A percentile compares a stretch with the other conserved stretches of the same genome.
Evolutionary conservation across 2,329 filamentous ascomycete genomes (phyloP).

Genomic region (Thelonectria olida): DNA sequence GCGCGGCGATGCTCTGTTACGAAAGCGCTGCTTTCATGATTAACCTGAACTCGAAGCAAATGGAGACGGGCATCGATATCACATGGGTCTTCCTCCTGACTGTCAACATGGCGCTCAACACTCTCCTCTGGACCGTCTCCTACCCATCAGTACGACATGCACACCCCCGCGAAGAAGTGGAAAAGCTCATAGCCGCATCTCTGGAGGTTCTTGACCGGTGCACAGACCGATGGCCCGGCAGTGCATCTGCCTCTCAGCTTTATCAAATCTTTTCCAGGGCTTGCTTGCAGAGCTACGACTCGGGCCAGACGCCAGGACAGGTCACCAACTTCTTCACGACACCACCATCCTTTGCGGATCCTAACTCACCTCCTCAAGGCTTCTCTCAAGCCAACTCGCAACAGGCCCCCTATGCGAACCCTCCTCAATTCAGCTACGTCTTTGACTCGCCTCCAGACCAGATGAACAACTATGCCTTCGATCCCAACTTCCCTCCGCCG

Average conservation of each 20-base stretch:
- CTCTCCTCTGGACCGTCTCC: conserved; percentile 89
- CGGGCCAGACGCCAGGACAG: conserved; percentile 45
- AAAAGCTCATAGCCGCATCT: conserved; percentile 76
- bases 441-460: conserved; percentile 66
- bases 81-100: conserved; percentile 94
- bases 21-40: conserved; percentile 86
- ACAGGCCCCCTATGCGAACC: conserved; percentile 53
- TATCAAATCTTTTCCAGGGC: conserved; percentile 88
- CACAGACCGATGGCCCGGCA: conserved; percentile 91
- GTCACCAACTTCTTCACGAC: conserved; percentile 46
- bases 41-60: conserved; percentile 80
- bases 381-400: conserved; percentile 42
- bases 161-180: conserved; percentile 78
- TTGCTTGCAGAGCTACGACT: conserved; percentile 88
- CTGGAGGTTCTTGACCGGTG: conserved; percentile 83
- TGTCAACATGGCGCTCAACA: conserved; percentile 92
- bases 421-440: conserved; percentile 67
- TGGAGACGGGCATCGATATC: conserved; percentile 79
- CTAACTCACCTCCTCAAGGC: conserved; percentile 44
- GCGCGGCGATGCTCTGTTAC: conserved; percentile 84
- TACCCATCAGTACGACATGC: conserved; percentile 82
- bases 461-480: conserved; percentile 57
- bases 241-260: conserved; percentile 82
- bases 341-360: conserved; percentile 44
- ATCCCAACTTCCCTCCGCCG: conserved; percentile 51